These are phyloP conservation scores for Cornus florida DNA, from an alignment of 148 eudicot genomes.

Conservation along the genomic window DNA sequence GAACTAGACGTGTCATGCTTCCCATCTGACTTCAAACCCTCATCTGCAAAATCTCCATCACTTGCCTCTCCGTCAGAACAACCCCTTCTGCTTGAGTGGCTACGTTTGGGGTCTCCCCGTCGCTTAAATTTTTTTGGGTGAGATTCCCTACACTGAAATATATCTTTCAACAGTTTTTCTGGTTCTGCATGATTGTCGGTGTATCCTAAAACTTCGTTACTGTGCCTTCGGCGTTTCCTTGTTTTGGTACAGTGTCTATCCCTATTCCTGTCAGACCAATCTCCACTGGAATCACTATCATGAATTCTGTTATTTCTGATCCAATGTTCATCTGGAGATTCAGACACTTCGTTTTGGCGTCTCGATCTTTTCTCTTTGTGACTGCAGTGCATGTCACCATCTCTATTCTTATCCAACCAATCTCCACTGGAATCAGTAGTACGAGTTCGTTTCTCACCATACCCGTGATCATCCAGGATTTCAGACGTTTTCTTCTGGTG, in stretches of 20 bases:
- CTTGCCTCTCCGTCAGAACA: slow-evolving; percentile 1
- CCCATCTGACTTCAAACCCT: slow-evolving; percentile 1
- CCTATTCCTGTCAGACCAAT: slow-evolving; percentile 8
- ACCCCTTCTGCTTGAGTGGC: slow-evolving; percentile 5
- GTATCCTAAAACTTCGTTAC: slow-evolving; percentile 10
- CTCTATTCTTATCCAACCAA: not conserved
- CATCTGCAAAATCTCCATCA: slow-evolving; percentile 10
- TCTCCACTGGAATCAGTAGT: not conserved
- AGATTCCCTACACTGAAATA: slow-evolving; percentile 10
- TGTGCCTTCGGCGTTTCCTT: slow-evolving; percentile 27
- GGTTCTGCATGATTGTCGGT: slow-evolving; percentile 10
- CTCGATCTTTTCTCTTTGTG: not conserved
- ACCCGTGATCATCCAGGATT: slow-evolving; percentile 9
- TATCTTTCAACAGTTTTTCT: not conserved
- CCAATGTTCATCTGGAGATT: not conserved
- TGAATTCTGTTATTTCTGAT: not conserved
- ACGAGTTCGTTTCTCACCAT: slow-evolving; percentile 3
- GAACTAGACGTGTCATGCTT: slow-evolving; percentile 1
- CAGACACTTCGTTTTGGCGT: not conserved
- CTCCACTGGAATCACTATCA: slow-evolving; percentile 23
- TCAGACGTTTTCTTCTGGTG: not conserved
- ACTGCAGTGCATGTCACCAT: not conserved
- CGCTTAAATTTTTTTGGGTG: slow-evolving; percentile 3
- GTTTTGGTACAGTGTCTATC: not conserved
- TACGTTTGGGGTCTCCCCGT: not conserved